Conservation (phyloP, 1,284 basidiomycete species). For the Singerocomus rubriflavus region DNA sequence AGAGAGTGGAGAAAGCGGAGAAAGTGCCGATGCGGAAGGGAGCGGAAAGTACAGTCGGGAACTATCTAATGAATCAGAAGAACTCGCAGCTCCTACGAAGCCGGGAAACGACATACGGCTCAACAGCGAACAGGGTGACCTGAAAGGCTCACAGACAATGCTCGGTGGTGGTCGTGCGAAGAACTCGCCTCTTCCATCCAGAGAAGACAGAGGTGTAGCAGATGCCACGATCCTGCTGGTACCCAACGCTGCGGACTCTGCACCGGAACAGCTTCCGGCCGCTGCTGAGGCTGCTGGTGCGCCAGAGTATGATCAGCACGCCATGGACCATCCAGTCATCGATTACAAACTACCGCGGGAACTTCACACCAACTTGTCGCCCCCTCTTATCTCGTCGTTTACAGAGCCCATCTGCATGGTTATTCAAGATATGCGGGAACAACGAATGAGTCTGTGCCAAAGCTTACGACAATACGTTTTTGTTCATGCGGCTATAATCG, state of each 20-base stretch:
- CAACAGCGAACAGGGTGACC: constrained; percentile 1
- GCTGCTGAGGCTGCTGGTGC: constrained; percentile 1
- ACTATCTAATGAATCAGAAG: constrained; percentile 10
- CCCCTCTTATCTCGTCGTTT: constrained; percentile 57
- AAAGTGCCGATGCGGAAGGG: constrained; percentile 12
- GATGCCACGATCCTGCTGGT: not conserved
- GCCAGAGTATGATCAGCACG: constrained; percentile 11
- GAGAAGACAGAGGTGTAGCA: constrained; percentile 2
- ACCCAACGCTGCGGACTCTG: not conserved
- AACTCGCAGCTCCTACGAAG: not conserved
- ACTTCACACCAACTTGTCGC: constrained; percentile 53
- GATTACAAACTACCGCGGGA: constrained; percentile 59
- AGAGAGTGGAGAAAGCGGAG: not conserved
- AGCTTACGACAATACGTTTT: constrained; percentile 88
- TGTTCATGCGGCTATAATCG: constrained; percentile 81
- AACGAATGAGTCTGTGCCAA: constrained; percentile 90
- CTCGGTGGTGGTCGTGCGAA: not conserved
- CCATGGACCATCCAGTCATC: constrained; percentile 26
- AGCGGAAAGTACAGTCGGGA: constrained; percentile 5
- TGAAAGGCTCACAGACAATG: not conserved
- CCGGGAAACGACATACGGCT: constrained; percentile 2
- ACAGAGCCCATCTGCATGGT: constrained; percentile 74
- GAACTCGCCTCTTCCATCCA: not conserved
- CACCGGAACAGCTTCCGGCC: not conserved
- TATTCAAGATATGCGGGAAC: constrained; percentile 86